A percentile compares a stretch with the other conserved stretches of the same genome.
These are phyloP conservation scores for Fusarium sarcochroum DNA, from an alignment of 2,329 filamentous ascomycete genomes.

Conservation along the genomic window DNA sequence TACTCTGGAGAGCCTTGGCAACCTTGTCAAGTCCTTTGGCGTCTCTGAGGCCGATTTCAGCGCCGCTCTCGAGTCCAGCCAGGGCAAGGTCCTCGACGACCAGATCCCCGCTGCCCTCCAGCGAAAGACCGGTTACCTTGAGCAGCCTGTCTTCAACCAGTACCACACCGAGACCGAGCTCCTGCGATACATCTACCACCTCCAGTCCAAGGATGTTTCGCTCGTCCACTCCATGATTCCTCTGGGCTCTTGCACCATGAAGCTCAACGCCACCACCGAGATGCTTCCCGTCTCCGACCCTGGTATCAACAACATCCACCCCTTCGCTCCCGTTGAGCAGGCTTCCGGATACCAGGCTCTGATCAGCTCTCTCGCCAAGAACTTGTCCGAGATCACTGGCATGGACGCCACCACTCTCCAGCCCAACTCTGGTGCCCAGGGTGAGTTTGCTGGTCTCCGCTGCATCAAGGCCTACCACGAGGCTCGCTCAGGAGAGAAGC, in stretches of 20 bases:
- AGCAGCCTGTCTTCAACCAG: conserved; percentile 93
- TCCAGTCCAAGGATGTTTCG: conserved; percentile 94
- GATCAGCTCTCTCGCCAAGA: conserved; percentile 78
- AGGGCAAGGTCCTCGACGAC: conserved; percentile 54
- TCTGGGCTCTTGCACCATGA: conserved; percentile 97
- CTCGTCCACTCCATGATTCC: conserved; percentile 98
- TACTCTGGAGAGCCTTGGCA: conserved; percentile 40
- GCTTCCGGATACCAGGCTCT: conserved; percentile 79
- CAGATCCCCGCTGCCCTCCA: conserved; percentile 72
- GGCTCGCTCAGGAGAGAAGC: conserved; percentile 68
- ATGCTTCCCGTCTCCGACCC: conserved; percentile 79
- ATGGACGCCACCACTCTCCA: conserved; percentile 91
- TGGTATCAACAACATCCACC: conserved; percentile 76
- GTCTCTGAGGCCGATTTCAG: conserved; percentile 46
- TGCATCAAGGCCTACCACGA: conserved; percentile 89
- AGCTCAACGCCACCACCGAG: conserved; percentile 93
- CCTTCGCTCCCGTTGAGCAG: conserved; percentile 77
- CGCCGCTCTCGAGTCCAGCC: conserved; percentile 46
- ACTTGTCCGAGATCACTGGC: conserved; percentile 87
- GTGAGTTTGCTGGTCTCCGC: conserved; percentile 91
- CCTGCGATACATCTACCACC: conserved; percentile 90
- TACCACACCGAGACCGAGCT: conserved; percentile 96
- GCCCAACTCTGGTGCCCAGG: conserved; percentile 96
- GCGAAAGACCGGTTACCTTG: conserved; percentile 82
- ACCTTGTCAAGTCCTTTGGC: conserved; percentile 46